These are phyloP conservation scores for Microbotryomycetes sp. DNA, from an alignment of 1,284 basidiomycete species.

Conservation along the genomic window DNA sequence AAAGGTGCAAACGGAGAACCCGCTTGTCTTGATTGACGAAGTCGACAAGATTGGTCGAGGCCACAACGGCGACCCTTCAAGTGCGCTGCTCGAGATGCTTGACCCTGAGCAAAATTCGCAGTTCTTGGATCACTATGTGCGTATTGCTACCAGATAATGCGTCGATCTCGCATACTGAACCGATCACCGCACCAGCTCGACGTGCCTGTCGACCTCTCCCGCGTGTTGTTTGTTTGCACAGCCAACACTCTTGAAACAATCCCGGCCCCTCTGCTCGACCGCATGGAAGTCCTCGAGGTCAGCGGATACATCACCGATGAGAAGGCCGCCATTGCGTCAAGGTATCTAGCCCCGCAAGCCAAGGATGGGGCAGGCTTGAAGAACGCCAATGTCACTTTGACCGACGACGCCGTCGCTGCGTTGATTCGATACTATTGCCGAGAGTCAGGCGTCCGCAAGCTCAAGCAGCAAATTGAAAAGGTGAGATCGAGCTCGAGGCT, in stretches of 20 bases:
- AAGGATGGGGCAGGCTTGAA: slow-evolving; percentile 84
- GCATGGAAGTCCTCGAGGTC: slow-evolving; percentile 83
- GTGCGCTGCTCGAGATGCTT: slow-evolving; percentile 91
- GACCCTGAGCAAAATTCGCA: slow-evolving; percentile 96
- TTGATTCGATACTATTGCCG: slow-evolving; percentile 96
- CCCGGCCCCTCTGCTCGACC: slow-evolving; percentile 85
- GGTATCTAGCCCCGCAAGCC: slow-evolving; percentile 89
- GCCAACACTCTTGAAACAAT: slow-evolving; percentile 91
- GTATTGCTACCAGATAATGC: slow-evolving; percentile 36
- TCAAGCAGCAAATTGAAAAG: slow-evolving; percentile 93
- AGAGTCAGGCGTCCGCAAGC: slow-evolving; percentile 87
- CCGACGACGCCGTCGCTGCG: slow-evolving; percentile 71
- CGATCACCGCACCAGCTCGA: slow-evolving; percentile 56
- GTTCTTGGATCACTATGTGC: slow-evolving; percentile 89
- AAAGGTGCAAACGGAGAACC: slow-evolving; percentile 94
- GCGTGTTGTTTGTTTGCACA: slow-evolving; percentile 96
- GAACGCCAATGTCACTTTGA: slow-evolving; percentile 69
- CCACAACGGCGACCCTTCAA: slow-evolving; percentile 90
- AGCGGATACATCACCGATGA: slow-evolving; percentile 95
- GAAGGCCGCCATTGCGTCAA: slow-evolving; percentile 84
- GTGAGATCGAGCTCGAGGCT: slow-evolving; percentile 43
- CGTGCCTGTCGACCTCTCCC: slow-evolving; percentile 91
- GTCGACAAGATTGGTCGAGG: slow-evolving; percentile 97
- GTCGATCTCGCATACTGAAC: not conserved
- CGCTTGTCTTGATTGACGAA: slow-evolving; percentile 85